Conservation (phyloP, 2,329 filamentous ascomycete genomes). For the Cercospora sp. region DNA sequence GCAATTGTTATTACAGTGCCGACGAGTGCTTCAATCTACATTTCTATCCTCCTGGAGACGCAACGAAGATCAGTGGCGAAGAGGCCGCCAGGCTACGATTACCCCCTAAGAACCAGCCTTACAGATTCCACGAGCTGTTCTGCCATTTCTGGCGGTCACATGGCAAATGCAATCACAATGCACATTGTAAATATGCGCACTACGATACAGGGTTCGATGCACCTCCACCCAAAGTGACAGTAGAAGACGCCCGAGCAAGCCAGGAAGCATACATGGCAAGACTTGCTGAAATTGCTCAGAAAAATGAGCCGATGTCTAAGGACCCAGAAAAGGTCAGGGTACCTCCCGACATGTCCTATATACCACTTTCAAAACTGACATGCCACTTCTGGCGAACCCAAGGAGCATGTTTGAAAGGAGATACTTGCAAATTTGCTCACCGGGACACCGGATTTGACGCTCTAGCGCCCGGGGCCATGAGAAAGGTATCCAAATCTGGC, state of each 20-base stretch:
- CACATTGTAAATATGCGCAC: conserved; percentile 31
- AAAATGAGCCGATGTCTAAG: conserved; percentile 8
- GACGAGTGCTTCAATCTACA: conserved; percentile 13
- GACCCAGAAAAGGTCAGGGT: background rate
- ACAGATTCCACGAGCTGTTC: background rate
- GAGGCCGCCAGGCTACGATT: background rate
- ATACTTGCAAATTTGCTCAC: conserved; percentile 26
- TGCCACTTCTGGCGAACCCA: conserved; percentile 27
- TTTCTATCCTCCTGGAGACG: conserved; percentile 2
- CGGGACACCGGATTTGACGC: conserved; percentile 25
- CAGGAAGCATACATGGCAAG: background rate
- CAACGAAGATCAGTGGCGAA: background rate
- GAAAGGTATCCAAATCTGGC: background rate
- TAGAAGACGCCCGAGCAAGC: conserved; percentile 7
- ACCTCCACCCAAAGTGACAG: conserved; percentile 1
- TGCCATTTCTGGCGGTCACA: background rate
- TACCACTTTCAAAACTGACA: conserved; percentile 11
- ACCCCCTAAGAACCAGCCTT: background rate
- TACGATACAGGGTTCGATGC: conserved; percentile 22
- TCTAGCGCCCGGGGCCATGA: conserved; percentile 16
- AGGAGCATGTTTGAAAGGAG: conserved; percentile 18
- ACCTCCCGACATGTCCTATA: background rate
- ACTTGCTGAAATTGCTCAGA: background rate
- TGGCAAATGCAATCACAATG: conserved; percentile 10
- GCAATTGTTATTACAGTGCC: conserved; percentile 11